Percentiles rank a stretch among this genome's conserved stretches.
phyloP scores from a whole-genome alignment of 2,329 filamentous ascomycete genomes.

The Macrophomina pseudophaseolina region DNA sequence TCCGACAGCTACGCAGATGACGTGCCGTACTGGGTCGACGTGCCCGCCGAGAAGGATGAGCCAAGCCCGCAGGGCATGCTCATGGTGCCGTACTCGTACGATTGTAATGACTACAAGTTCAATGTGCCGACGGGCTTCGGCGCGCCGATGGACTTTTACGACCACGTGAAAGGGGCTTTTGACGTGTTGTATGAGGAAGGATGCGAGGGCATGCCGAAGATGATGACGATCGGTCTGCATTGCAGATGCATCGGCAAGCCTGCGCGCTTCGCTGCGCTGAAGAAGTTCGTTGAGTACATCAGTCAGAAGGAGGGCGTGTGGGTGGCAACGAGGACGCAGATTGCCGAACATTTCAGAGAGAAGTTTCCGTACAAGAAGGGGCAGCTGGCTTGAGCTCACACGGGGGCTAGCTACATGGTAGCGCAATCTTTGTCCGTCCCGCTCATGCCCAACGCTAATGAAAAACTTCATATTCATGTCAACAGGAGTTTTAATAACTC shows the following conservation, averaged over 20 bases:
- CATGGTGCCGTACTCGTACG: constrained; percentile 61
- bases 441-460: no score
- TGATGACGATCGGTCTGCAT: constrained; percentile 64
- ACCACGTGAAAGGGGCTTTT: constrained; percentile 58
- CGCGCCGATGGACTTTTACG: constrained; percentile 51
- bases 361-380: constrained; percentile 57
- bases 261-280: constrained; percentile 57
- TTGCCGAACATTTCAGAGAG: constrained; percentile 56
- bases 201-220: constrained; percentile 55
- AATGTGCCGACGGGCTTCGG: constrained; percentile 52
- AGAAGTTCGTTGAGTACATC: constrained; percentile 61
- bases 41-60: constrained; percentile 54
- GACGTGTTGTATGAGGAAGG: constrained; percentile 61
- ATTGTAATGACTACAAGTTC: constrained; percentile 61
- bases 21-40: constrained; percentile 61
- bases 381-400: constrained; percentile 35
- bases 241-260: constrained; percentile 60
- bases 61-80: constrained; percentile 54
- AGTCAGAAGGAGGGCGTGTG: constrained; percentile 58
- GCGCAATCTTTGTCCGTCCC: no score
- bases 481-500: no score
- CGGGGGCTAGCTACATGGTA: not conserved
- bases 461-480: no score
- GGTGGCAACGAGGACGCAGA: constrained; percentile 60
- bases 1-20: constrained; percentile 61